Evolutionary conservation across 371 early-diverging fungal genomes (phyloP).

Genomic region (Circinella umbellata): DNA sequence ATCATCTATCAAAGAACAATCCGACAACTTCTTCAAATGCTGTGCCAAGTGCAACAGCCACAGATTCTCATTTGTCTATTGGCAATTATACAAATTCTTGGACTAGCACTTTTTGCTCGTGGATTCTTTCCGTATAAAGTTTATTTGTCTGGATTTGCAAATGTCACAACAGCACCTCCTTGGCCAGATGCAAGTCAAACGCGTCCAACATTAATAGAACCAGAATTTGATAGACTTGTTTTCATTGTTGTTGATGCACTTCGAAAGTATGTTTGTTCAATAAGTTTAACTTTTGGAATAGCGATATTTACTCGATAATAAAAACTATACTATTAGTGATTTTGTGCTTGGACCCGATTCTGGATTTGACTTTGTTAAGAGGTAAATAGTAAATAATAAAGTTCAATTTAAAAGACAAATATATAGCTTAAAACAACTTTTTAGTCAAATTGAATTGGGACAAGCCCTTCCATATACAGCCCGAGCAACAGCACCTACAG

Average conservation of each 20-base stretch:
- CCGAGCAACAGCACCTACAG: conserved; percentile 88
- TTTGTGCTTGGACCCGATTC: conserved; percentile 74
- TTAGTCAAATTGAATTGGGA: conserved; percentile 53
- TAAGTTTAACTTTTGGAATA: neutral
- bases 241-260: conserved; percentile 84
- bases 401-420: neutral
- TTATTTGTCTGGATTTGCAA: conserved; percentile 66
- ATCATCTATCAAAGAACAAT: neutral
- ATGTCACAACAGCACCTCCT: conserved; percentile 18
- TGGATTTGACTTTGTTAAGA: conserved; percentile 66
- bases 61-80: conserved; percentile 13
- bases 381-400: conserved; percentile 32
- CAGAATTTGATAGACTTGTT: conserved; percentile 74
- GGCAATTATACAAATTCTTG: conserved; percentile 60
- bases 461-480: conserved; percentile 72
- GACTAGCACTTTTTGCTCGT: conserved; percentile 67
- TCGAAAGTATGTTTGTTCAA: conserved; percentile 49
- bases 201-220: conserved; percentile 25
- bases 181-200: conserved; percentile 1
- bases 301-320: neutral
- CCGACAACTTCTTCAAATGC: conserved; percentile 1
- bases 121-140: conserved; percentile 84
- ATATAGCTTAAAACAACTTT: neutral
- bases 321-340: conserved; percentile 54
- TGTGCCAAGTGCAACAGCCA: conserved; percentile 7